Evolutionary conservation across 2,329 filamentous ascomycete species (phyloP), one percentile per base, ranked within the genome.

Genomic region (Calonectria pteridis): DNA sequence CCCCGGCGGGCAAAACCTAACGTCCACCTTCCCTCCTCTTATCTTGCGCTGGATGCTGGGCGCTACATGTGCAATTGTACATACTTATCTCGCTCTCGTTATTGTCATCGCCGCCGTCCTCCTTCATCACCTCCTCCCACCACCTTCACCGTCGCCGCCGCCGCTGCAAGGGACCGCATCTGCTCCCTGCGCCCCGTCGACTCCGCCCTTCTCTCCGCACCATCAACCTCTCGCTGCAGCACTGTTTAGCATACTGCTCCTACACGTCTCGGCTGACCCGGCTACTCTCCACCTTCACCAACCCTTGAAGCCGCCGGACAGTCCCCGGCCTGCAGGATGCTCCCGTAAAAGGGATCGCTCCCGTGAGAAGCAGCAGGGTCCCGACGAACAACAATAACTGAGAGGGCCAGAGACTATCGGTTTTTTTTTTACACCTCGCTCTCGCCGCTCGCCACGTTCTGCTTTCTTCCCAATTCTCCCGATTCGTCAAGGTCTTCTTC

Each of bases 261-360:
- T 51, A 51, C 62, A 64, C 33, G 72, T 58, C 72, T 73, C 72
- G 72, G 67, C 67, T 73, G 31, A 37, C 50, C 49, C 26, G 51
- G 23, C 37, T 35, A 31, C 35, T 63, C 46, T 71, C 59, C 58
- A 53, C 40, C 46, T 40, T 43, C 37, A n/a, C 67, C 62, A 55
- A 66, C 51, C 40, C 58, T 51, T 71, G 18, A 62, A 71, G 76
- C 69, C 77, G 76, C 71, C 74, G 73, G 69, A 69, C 63, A 40
- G 35, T 40, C 77, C 29, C 69, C 69, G 53, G 75, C 53, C 67
- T 73, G 73, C 68, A 66, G 74, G 68, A 71, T 72, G 75, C 51
- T 77, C 69, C 78, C 77, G 58, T 77, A 80, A 80, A 76, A 76
- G 78, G 78, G 75, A 77, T 80, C 78, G 76, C 75, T 71, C 70